These are phyloP conservation scores for Eimeria praecox DNA, from an alignment of 169 alveolate species.

Conservation along the genomic window DNA sequence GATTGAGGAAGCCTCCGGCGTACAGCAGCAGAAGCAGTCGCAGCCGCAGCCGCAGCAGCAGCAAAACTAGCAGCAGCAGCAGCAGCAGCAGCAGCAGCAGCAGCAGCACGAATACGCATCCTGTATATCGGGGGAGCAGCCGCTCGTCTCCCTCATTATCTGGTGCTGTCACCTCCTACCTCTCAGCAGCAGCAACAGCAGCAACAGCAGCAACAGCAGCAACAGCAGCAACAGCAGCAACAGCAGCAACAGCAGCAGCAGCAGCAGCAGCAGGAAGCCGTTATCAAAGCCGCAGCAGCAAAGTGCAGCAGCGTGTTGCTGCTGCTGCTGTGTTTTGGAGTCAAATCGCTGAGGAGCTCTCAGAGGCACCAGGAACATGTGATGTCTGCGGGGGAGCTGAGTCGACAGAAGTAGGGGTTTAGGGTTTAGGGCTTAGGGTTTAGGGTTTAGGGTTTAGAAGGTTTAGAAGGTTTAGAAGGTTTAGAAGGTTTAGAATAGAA, in stretches of 20 bases:
- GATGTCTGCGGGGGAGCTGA: slow-evolving; percentile 35
- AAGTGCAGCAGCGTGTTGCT: slow-evolving; percentile 10
- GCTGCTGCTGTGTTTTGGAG: slow-evolving; percentile 12
- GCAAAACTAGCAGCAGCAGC: slow-evolving; percentile 12
- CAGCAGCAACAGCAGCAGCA: slow-evolving; percentile 29
- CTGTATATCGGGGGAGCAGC: neutral
- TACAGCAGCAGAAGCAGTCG: neutral
- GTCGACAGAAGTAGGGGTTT: slow-evolving; percentile 13
- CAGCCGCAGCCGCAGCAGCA: slow-evolving; percentile 26
- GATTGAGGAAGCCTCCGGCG: neutral
- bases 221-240: neutral
- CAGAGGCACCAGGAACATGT: slow-evolving; percentile 16
- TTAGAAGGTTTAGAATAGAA: neutral
- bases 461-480: neutral
- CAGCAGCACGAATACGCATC: neutral
- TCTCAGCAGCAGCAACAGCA: slow-evolving; percentile 6
- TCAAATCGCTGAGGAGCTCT: neutral
- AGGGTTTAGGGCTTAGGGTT: slow-evolving; percentile 31
- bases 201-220: slow-evolving; percentile 3
- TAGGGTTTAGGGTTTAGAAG: neutral
- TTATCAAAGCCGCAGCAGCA: neutral
- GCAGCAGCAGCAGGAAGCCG: neutral
- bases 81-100: slow-evolving; percentile 7
- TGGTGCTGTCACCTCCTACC: neutral
- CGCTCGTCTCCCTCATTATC: neutral